Percentiles rank a stretch among this genome's conserved stretches.
Evolutionary conservation across 177 flowering plant species (phyloP).

Genomic region (Tripterygium wilfordii): DNA sequence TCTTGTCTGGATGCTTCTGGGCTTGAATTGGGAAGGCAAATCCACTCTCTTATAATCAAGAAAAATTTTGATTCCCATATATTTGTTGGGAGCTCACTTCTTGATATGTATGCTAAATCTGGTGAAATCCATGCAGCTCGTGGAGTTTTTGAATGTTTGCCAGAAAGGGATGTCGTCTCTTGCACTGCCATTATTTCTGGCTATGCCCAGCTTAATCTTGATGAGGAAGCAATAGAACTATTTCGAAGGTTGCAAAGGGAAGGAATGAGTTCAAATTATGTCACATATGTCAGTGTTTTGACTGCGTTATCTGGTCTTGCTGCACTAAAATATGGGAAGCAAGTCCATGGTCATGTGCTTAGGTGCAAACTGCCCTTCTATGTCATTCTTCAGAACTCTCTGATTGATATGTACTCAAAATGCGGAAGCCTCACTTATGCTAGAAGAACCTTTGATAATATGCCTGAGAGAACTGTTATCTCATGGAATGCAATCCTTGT

Average conservation of each 20-base stretch:
- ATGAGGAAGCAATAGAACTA: constrained; percentile 55
- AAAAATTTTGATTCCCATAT: constrained; percentile 35
- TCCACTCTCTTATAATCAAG: constrained; percentile 46
- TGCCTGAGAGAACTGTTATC: constrained; percentile 50
- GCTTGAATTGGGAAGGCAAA: constrained; percentile 41
- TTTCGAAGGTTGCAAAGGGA: constrained; percentile 43
- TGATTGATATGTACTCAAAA: constrained; percentile 77
- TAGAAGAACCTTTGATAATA: constrained; percentile 50
- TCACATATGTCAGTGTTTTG: constrained; percentile 57
- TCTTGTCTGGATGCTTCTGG: constrained; percentile 39
- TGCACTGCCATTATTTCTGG: constrained; percentile 75
- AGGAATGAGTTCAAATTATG: constrained; percentile 61
- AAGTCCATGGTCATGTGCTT: constrained; percentile 56
- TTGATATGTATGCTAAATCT: constrained; percentile 73
- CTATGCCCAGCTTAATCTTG: constrained; percentile 61
- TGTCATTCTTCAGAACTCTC: constrained; percentile 57
- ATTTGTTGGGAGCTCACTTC: constrained; percentile 72
- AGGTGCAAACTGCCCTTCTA: constrained; percentile 34
- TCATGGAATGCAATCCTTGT: constrained; percentile 79
- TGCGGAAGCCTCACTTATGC: constrained; percentile 57
- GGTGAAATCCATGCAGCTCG: constrained; percentile 58
- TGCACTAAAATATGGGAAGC: constrained; percentile 53
- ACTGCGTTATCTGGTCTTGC: constrained; percentile 71
- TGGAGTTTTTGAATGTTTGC: constrained; percentile 46
- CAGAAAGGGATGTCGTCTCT: constrained; percentile 66